Base-by-base conservation (phyloP, 2,329 filamentous ascomycete genomes). In the Fusarium scirpi region DNA sequence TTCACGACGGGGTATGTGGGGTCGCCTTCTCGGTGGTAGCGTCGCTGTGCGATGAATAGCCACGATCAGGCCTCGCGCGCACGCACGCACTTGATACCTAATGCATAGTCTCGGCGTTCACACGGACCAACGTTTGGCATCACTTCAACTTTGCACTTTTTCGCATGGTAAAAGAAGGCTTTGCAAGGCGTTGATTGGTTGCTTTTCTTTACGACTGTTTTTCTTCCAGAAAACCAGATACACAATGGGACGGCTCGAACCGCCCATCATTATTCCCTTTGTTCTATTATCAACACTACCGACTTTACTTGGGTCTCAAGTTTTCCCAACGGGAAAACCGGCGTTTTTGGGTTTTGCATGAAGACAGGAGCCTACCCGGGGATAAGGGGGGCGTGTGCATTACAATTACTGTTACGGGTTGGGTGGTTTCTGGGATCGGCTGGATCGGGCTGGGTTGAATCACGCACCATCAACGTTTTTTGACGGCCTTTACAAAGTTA, bases 11-110 rank as follows among this genome's bases (percentile, higher is more conserved):
- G 84, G 86, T 67, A 82, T 88, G 80, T 85, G 86, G 78, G 84
- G 83, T 34, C 85, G 86, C 44, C 82, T 88, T 63, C 85, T 88
- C 63, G 84, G 85, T 47, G 82, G 80, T 53, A 78, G 81, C 54
- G 80, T 83, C 67, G 75, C 80, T 61, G 79, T 80, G 71, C 81
- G 82, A 78, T 84, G 68, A 70, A 67, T 45, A 47, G 25, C 32
- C 58, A 43, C 44, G 45, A 27, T 49, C 27, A 22, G 55, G 53
- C 58, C 18, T 38, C 20, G 62, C 53, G 11, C 43, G 48, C 41
- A 6, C 13, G 49, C 49, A 52, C 49, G 34, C 34, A 53, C 62
- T 57, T 46, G 32, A 63, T 47, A 65, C 32, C 49, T 71, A 59
- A 69, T 67, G 68, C 63, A 75, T 70, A 65, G 44, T 47, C 45